Percentiles rank a stretch among this genome's conserved stretches.
phyloP scores from a whole-genome alignment of 129 eudicot species.

The Tagetes erecta region DNA sequence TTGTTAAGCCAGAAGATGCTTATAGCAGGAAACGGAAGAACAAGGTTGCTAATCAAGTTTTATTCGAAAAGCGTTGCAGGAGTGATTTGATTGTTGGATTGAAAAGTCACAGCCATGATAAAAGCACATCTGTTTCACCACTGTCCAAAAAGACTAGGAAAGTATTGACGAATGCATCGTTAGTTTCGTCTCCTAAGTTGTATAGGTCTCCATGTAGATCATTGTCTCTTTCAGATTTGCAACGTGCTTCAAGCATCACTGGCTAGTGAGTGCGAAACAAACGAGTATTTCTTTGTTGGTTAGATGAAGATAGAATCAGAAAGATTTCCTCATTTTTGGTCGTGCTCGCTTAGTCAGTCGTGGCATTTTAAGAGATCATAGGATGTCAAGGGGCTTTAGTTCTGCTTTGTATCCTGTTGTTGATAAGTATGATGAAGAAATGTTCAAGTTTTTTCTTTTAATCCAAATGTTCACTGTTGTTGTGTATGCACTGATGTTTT shows the following conservation, averaged over 20 bases:
- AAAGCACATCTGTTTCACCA: slow-evolving; percentile 49
- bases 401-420: slow-evolving; percentile 9
- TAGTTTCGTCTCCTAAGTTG: slow-evolving; percentile 37
- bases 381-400: slow-evolving; percentile 3
- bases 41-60: slow-evolving; percentile 49
- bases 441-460: slow-evolving; percentile 1
- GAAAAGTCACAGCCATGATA: slow-evolving; percentile 34
- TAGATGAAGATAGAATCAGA: slow-evolving; percentile 30
- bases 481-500: not conserved
- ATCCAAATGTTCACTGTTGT: slow-evolving; percentile 2
- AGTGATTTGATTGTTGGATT: slow-evolving; percentile 43
- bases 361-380: no score
- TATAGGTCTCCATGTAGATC: slow-evolving; percentile 60
- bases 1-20: slow-evolving; percentile 72
- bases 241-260: slow-evolving; percentile 42
- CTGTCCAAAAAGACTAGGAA: slow-evolving; percentile 52
- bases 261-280: slow-evolving; percentile 31
- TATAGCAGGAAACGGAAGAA: slow-evolving; percentile 81
- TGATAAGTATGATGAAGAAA: slow-evolving; percentile 25
- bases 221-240: slow-evolving; percentile 77
- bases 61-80: slow-evolving; percentile 52
- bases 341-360: no score
- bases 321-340: not conserved
- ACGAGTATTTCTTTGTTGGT: slow-evolving; percentile 25
- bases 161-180: slow-evolving; percentile 30